Conservation (phyloP, 306 rosid genomes). For the Acacia melanoxylon region DNA sequence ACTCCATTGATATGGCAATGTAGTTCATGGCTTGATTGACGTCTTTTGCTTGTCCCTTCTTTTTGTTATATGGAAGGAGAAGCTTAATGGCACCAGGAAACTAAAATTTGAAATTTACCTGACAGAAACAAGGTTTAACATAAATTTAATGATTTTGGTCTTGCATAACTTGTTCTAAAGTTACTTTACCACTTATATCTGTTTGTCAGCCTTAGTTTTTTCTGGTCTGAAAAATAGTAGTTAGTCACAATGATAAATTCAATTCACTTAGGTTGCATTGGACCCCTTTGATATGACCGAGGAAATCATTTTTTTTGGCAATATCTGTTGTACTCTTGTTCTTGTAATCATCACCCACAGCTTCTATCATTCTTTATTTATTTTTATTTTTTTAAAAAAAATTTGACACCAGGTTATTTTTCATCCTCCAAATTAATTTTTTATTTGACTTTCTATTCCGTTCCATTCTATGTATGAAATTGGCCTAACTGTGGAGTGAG, state of each 20-base stretch:
- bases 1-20: constrained; percentile 3
- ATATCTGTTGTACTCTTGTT: not conserved
- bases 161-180: not conserved
- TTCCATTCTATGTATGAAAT: not conserved
- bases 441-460: not conserved
- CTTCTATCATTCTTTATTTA: not conserved
- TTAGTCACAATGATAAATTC: not conserved
- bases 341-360: not conserved
- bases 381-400: not conserved
- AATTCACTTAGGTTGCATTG: not conserved
- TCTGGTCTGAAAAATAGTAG: constrained; percentile 3
- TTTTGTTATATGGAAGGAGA: constrained; percentile 21
- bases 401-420: not conserved
- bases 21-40: constrained; percentile 23
- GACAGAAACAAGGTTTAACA: not conserved
- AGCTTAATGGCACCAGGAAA: not conserved
- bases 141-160: constrained; percentile 1
- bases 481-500: not conserved
- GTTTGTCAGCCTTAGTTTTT: constrained; percentile 1
- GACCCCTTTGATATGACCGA: not conserved
- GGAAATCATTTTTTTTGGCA: not conserved
- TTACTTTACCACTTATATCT: not conserved
- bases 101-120: constrained; percentile 16
- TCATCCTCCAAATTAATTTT: not conserved
- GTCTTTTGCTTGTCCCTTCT: constrained; percentile 8